Evolutionary conservation across 306 rosid genomes (phyloP), one percentile per base, ranked within the genome.

Genomic region (Castanospermum australe): DNA sequence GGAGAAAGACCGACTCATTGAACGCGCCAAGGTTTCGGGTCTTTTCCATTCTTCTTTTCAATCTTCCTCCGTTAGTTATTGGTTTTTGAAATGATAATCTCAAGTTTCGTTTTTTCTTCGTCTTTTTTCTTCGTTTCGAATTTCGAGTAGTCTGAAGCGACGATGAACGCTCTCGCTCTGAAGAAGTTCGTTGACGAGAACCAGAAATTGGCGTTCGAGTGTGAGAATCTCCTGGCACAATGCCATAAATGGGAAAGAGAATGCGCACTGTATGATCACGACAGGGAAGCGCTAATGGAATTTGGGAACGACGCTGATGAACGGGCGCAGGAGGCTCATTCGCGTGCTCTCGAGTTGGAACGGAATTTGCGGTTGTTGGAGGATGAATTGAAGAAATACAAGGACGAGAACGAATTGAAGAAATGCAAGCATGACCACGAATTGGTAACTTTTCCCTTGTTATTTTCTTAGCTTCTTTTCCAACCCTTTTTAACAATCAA

Each of bases 241-340:
- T 86, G 98, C 51, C 83, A 82, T 1, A 89, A 86, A 15, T 88
- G 82, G 94, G 96, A 93, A 75, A 89, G 79, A 24, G 94, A 96
- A 73, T 90, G 97, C 69, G 79, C 88, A 12, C 79, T 96, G n/a
- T 96, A 90, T 30, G 98, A 96, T 78, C 90, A 76, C n/a, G 98
- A 94, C 66, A 79, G 96, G 21, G 96, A 92, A 55, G 96, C 89
- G 4, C 79, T 94, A 91, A 92, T 92, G 97, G 97, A 94, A 60
- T 94, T 94, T 10, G 93, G 91, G 72, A 92, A 94, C 22, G 97
- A 94, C 80, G 96, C 97, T 17, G 98, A 94, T 59, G 87, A 90
- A 79, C 88, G 93, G 8, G 98, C 97, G 12, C 87, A 75, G 78
- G 94, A 90, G 67, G 97, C 94, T 0, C 88, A 88, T 69, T 67